Base-by-base conservation (phyloP, 2,329 filamentous ascomycete genomes). In the Colletotrichum abscissum region DNA sequence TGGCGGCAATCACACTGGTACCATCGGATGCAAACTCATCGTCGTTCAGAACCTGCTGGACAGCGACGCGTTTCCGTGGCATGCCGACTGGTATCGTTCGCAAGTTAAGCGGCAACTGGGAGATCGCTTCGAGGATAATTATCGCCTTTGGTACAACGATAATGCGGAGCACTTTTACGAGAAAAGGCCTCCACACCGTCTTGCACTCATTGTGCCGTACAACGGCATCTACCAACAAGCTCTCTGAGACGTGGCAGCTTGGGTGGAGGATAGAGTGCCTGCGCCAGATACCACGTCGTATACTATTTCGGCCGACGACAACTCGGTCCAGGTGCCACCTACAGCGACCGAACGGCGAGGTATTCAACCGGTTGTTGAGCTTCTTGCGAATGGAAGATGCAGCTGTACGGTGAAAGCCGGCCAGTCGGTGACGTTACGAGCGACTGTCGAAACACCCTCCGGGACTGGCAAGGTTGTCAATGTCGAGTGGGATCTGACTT, bases 81-180 rank as follows among this genome's bases (percentile, higher is more conserved):
- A 78, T 54, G 77, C 77, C 5, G 76, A 77, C 54, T 78, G 77
- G 77, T 78, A 78, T 38, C 71, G 66, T 14, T 28, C 28, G 6
- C 62, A 74, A 30, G 76, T 78, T 11, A 56, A 60, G 2, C 26
- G 69, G 14, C 66, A 63, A 0, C 56, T 75, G 4, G 75, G 76
- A 3, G 42, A n/a, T 3, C 54, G 58, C 6, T 67, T 75, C 22
- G 69, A 70, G 3, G 70, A 63, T 46, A 74, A 76, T 58, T 77
- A 75, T 38, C 75, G 77, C 11, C 63, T 78, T 1, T 76, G 75
- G 55, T 78, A 69, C 67, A 72, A 35, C 26, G 77, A 77, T 12
- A 74, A 78, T 9, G 69, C 73, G 4, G 72, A 78, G 4, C 77
- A 78, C 33, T 30, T 30, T 24, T 74, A 76, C 42, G 66, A 69